phyloP scores from a whole-genome alignment of 257 asterid species.

The Lavandula angustifolia region DNA sequence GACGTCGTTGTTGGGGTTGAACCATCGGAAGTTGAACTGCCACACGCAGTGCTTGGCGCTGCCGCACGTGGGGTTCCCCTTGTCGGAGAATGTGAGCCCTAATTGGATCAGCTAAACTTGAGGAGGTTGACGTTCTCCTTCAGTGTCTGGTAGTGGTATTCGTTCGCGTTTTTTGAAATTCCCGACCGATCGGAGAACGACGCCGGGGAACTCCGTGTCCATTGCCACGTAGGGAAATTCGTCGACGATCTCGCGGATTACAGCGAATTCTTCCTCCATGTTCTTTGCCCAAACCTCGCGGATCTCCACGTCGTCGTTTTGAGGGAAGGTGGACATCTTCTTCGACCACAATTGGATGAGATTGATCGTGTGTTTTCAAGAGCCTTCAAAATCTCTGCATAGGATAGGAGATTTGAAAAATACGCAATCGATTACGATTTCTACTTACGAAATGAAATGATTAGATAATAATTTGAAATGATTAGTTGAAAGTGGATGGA shows the following conservation, averaged over 20 bases:
- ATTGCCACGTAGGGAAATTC: slow-evolving; percentile 48
- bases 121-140: slow-evolving; percentile 51
- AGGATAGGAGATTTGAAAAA: too few species aligned
- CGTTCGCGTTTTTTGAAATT: slow-evolving; percentile 42
- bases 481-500: too few species aligned
- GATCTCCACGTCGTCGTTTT: slow-evolving; percentile 45
- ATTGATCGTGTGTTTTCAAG: too few species aligned
- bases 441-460: too few species aligned
- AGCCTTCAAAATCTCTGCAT: neutral
- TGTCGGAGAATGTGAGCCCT: slow-evolving; percentile 52
- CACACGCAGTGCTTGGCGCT: slow-evolving; percentile 41
- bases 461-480: too few species aligned
- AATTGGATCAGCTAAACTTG: slow-evolving; percentile 51
- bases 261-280: slow-evolving; percentile 44
- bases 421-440: too few species aligned
- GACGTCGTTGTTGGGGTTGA: slow-evolving; percentile 47
- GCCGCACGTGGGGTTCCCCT: slow-evolving; percentile 48
- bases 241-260: slow-evolving; percentile 47
- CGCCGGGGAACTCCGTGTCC: slow-evolving; percentile 60
- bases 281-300: slow-evolving; percentile 56
- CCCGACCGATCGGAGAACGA: slow-evolving; percentile 49
- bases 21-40: slow-evolving; percentile 64
- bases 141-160: slow-evolving; percentile 47
- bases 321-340: slow-evolving; percentile 43
- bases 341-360: neutral